phyloP scores from a whole-genome alignment of 495 filamentous ascomycete genomes.

The Lophiostoma macrostomum region DNA sequence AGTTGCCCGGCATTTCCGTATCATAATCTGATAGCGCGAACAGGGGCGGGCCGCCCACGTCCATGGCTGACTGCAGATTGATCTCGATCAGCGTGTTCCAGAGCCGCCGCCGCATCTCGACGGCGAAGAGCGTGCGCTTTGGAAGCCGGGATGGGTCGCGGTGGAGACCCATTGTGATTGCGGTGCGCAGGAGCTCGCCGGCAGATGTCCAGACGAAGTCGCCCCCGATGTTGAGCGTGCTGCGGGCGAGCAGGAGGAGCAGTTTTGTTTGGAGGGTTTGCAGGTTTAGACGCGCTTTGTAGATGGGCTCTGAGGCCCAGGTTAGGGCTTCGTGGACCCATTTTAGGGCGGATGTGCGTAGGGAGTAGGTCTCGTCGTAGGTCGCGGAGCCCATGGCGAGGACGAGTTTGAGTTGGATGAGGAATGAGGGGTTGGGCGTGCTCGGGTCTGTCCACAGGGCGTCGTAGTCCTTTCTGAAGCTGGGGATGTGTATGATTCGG shows the following conservation, averaged over 20 bases:
- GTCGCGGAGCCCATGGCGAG: conserved; percentile 59
- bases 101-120: conserved; percentile 65
- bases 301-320: conserved; percentile 55
- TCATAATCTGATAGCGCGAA: conserved; percentile 49
- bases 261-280: conserved; percentile 57
- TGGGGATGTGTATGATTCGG: conserved; percentile 52
- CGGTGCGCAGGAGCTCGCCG: conserved; percentile 55
- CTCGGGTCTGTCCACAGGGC: conserved; percentile 41
- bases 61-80: conserved; percentile 57
- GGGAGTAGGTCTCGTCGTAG: conserved; percentile 49
- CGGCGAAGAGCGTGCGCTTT: conserved; percentile 46
- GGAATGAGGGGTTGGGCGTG: conserved; percentile 41
- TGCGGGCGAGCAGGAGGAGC: conserved; percentile 58
- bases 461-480: conserved; percentile 52
- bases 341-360: conserved; percentile 52
- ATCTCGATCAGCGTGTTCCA: conserved; percentile 68
- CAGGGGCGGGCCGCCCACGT: conserved; percentile 57
- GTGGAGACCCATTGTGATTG: conserved; percentile 62
- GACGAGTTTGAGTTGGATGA: conserved; percentile 61
- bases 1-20: conserved; percentile 32
- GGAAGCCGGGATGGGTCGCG: conserved; percentile 51
- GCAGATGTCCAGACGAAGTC: conserved; percentile 60
- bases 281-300: conserved; percentile 55
- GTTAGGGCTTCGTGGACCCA: conserved; percentile 64
- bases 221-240: conserved; percentile 52